Percentiles rank a stretch among this genome's conserved stretches.
Evolutionary conservation across 2,329 filamentous ascomycete genomes (phyloP).

Genomic region (Fusarium sp.): DNA sequence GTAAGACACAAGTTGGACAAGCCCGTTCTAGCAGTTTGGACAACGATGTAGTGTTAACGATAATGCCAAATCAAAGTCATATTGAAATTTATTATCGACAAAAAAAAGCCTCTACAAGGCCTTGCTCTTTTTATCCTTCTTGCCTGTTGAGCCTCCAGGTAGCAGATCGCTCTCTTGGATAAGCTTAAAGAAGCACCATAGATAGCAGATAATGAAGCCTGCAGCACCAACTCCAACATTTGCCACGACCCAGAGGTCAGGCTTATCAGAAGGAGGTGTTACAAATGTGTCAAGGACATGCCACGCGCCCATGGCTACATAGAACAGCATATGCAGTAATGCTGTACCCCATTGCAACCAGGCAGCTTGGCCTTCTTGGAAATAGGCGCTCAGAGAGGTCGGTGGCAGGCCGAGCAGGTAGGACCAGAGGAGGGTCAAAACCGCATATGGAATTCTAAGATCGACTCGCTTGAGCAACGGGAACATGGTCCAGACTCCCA

Average conservation of each 20-base stretch:
- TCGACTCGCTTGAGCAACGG: slow-evolving; percentile 89
- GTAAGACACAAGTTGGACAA: not conserved
- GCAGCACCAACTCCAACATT: slow-evolving; percentile 89
- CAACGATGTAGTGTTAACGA: not conserved
- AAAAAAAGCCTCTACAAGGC: slow-evolving; percentile 21
- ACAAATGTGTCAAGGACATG: slow-evolving; percentile 80
- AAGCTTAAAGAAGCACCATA: slow-evolving; percentile 87
- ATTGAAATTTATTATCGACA: slow-evolving; percentile 8
- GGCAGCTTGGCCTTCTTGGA: slow-evolving; percentile 58
- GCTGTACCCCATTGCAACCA: slow-evolving; percentile 65
- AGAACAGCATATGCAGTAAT: slow-evolving; percentile 80
- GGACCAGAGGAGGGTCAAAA: slow-evolving; percentile 88
- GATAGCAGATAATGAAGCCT: slow-evolving; percentile 87
- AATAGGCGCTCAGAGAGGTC: slow-evolving; percentile 76
- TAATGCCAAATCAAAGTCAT: not conserved
- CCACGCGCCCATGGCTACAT: slow-evolving; percentile 82
- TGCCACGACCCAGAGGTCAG: slow-evolving; percentile 92
- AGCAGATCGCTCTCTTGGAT: slow-evolving; percentile 69
- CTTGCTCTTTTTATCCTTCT: slow-evolving; percentile 51
- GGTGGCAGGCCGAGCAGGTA: slow-evolving; percentile 91
- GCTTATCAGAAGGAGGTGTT: slow-evolving; percentile 77
- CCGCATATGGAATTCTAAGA: slow-evolving; percentile 83
- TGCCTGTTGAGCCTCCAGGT: slow-evolving; percentile 45
- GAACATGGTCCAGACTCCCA: slow-evolving; percentile 94
- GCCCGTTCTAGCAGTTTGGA: no score